Base-by-base conservation (phyloP, 441 rosid species). In the Pelargonium cotyledonis region DNA sequence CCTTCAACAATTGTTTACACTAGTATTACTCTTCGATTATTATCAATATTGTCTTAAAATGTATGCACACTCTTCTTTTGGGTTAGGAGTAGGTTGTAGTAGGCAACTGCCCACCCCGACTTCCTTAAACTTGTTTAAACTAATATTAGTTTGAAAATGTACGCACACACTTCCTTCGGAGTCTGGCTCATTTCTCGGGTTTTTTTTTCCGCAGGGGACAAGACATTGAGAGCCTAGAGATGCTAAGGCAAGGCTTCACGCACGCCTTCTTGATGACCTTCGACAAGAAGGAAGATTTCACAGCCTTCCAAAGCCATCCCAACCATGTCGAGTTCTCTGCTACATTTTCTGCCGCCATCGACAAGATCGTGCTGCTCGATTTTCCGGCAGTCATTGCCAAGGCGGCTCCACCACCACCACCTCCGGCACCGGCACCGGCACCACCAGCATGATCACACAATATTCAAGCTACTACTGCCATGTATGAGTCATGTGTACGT, bases 161-260 rank as follows among this genome's bases (percentile, higher is more conserved):
- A 29, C 3, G 31, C 3, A 1, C 3, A 29, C 31, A 4, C 38
- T 31, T 31, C 11, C 0, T n/a, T 10, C 15, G 0, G 0, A 47
- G 11, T 47, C 5, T 10, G 14, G 15, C 5, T 47, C 55, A 47
- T 40, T 69, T 10, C 38, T 7, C 3, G 23, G 40, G 12, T 21
- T 3, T 49, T 29, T 43, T 66, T 18, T 18, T 35, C 26, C 23
- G 31, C 80, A 90, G 98, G 97, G 98, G 98, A 23, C 80, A 86
- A 57, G 97, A 91, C 76, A 69, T 75, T 15, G 95, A 93, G 75
- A 80, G 96, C 58, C 84, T 68, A n/a, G 98, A 91, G 79, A 86
- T 86, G 96, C 88, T 93, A 14, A 85, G 86, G 66, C 96, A 93
- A 83, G 98, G 98, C 16, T 91, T 83, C 41, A 86, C 93, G 23